phyloP scores from a whole-genome alignment of 2,329 filamentous ascomycete species.

The Sodiomyces alkalinus region DNA sequence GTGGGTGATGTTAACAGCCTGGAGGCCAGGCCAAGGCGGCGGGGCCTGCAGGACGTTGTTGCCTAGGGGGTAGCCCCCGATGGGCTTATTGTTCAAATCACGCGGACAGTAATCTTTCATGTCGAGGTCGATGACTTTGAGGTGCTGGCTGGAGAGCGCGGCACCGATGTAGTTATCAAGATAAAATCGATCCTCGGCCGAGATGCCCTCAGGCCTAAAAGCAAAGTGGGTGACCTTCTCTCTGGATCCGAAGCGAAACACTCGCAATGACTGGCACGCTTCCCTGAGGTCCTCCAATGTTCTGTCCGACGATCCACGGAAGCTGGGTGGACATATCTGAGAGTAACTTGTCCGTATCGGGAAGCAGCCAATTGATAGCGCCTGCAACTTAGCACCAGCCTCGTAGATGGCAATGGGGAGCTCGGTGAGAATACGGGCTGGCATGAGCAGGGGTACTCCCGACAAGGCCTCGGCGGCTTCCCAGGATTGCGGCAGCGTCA shows the following conservation, averaged over 20 bases:
- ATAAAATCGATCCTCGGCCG: background rate
- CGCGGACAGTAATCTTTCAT: too few species aligned
- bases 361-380: background rate
- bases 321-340: too few species aligned
- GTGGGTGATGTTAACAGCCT: too few species aligned
- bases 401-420: background rate
- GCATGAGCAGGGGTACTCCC: background rate
- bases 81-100: too few species aligned
- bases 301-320: too few species aligned
- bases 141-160: background rate
- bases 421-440: background rate
- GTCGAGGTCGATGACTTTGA: background rate
- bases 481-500: background rate
- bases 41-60: too few species aligned
- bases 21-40: too few species aligned
- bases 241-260: background rate
- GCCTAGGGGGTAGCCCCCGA: too few species aligned
- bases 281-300: background rate
- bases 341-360: background rate
- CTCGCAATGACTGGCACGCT: background rate
- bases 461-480: too few species aligned
- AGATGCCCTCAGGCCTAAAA: background rate
- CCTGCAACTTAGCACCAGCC: background rate
- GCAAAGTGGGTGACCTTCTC: too few species aligned
- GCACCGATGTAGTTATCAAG: background rate